Evolutionary conservation across 371 early-diverging fungal genomes (phyloP).

Genomic region (Batkoa obscura): DNA sequence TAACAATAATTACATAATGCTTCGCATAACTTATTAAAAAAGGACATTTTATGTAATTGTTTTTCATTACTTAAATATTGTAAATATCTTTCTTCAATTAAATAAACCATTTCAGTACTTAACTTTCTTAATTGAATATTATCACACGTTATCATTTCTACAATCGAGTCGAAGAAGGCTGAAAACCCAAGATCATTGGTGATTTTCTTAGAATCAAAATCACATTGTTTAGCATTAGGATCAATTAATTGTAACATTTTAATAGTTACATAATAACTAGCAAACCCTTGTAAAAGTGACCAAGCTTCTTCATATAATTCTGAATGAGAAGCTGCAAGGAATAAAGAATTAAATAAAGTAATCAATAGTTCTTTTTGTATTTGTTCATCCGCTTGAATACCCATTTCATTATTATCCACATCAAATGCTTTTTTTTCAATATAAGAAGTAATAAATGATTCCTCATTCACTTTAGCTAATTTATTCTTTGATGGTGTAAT

Average conservation of each 20-base stretch:
- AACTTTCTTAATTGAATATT: slow-evolving; percentile 33
- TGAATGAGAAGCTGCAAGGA: slow-evolving; percentile 39
- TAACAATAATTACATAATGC: slow-evolving; percentile 72
- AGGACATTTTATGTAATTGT: slow-evolving; percentile 11
- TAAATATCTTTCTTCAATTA: not conserved
- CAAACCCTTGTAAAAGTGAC: slow-evolving; percentile 38
- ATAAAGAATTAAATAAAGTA: slow-evolving; percentile 36
- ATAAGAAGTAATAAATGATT: too few relatives aligned
- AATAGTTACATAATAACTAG: slow-evolving; percentile 57
- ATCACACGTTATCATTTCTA: slow-evolving; percentile 56
- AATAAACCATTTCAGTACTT: not conserved
- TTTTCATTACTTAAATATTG: not conserved
- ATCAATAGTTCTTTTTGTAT: too few relatives aligned
- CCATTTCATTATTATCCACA: too few relatives aligned
- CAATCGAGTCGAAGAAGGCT: slow-evolving; percentile 56
- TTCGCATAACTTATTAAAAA: slow-evolving; percentile 55
- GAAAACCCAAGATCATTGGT: slow-evolving; percentile 22
- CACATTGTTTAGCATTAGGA: slow-evolving; percentile 18
- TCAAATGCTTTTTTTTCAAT: too few relatives aligned
- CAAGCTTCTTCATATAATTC: slow-evolving; percentile 42
- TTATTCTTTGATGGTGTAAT: too few relatives aligned
- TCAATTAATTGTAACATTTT: slow-evolving; percentile 45
- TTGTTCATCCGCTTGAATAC: too few relatives aligned
- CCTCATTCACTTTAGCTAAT: too few relatives aligned
- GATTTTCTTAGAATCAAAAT: not conserved